phyloP scores from a whole-genome alignment of 768 basidiomycete genomes.

The Rhodotorula toruloides region DNA sequence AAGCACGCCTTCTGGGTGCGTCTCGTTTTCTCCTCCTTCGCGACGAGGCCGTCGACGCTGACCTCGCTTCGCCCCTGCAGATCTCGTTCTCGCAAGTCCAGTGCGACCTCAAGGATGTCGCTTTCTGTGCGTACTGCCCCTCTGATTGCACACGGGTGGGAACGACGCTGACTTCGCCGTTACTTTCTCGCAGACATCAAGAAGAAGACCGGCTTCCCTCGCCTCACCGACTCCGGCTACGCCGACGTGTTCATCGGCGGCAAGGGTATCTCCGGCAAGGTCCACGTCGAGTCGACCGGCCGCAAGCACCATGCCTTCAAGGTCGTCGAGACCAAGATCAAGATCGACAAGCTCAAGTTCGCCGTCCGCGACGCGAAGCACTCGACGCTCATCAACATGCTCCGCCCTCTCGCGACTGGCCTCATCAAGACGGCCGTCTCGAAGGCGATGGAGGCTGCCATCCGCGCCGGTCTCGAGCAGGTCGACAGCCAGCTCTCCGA shows the following conservation, averaged over 20 bases:
- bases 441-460: conserved; percentile 60
- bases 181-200: conserved; percentile 23
- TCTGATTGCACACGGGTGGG: not conserved
- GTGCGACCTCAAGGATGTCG: conserved; percentile 87
- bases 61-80: conserved; percentile 59
- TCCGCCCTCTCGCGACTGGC: conserved; percentile 54
- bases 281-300: conserved; percentile 48
- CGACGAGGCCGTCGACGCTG: not conserved
- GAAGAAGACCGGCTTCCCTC: conserved; percentile 48
- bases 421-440: conserved; percentile 74
- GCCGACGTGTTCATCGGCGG: conserved; percentile 83
- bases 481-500: conserved; percentile 80
- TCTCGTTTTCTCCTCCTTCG: not conserved
- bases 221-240: conserved; percentile 71
- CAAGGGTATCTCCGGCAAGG: conserved; percentile 63
- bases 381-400: conserved; percentile 76
- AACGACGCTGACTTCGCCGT: not conserved
- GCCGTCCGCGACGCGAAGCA: conserved; percentile 87
- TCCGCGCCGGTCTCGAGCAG: conserved; percentile 76
- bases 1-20: conserved; percentile 7
- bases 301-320: conserved; percentile 47
- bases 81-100: conserved; percentile 79
- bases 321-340: conserved; percentile 55
- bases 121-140: conserved; percentile 65
- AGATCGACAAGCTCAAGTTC: conserved; percentile 82